Evolutionary conservation across 2,329 filamentous ascomycete species (phyloP).

Genomic region (Penicillium capsulatum): DNA sequence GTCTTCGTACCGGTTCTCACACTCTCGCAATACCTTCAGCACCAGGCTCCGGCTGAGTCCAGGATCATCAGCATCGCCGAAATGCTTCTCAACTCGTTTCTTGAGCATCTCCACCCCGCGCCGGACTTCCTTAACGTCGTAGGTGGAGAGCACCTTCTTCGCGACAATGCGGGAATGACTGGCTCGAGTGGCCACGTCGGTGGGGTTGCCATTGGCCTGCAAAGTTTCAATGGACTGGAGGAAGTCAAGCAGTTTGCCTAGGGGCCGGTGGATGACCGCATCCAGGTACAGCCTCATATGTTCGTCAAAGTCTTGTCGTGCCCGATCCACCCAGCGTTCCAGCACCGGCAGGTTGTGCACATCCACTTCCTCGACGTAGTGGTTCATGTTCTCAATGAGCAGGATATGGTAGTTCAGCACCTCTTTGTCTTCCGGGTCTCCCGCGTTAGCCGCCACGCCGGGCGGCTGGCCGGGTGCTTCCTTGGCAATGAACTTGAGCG

Average conservation of each 20-base stretch:
- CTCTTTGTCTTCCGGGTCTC: slow-evolving; percentile 87
- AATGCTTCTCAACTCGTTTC: slow-evolving; percentile 95
- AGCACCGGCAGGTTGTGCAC: slow-evolving; percentile 68
- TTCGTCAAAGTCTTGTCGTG: slow-evolving; percentile 72
- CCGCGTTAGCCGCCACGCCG: slow-evolving; percentile 45
- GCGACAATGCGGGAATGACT: slow-evolving; percentile 78
- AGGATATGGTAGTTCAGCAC: slow-evolving; percentile 96
- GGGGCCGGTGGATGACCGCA: slow-evolving; percentile 79
- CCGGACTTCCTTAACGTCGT: slow-evolving; percentile 79
- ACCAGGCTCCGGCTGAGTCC: slow-evolving; percentile 58
- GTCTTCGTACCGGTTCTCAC: slow-evolving; percentile 54
- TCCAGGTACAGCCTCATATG: slow-evolving; percentile 84
- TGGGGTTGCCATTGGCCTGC: slow-evolving; percentile 52
- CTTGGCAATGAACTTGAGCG: slow-evolving; percentile 87
- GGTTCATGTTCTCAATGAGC: slow-evolving; percentile 98
- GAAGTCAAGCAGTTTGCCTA: slow-evolving; percentile 88
- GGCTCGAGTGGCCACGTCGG: slow-evolving; percentile 69
- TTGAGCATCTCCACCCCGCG: slow-evolving; percentile 86
- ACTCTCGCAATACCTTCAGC: slow-evolving; percentile 57
- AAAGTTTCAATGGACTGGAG: slow-evolving; percentile 80
- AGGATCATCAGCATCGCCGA: slow-evolving; percentile 80
- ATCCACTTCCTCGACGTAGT: slow-evolving; percentile 90
- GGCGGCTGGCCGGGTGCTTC: slow-evolving; percentile 58
- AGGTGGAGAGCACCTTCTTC: slow-evolving; percentile 76
- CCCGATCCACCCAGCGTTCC: slow-evolving; percentile 76